Evolutionary conservation across 192 early-diverging fungal species (phyloP), one percentile per base, ranked within the genome.

Genomic region (Umbelopsis isabellina): DNA sequence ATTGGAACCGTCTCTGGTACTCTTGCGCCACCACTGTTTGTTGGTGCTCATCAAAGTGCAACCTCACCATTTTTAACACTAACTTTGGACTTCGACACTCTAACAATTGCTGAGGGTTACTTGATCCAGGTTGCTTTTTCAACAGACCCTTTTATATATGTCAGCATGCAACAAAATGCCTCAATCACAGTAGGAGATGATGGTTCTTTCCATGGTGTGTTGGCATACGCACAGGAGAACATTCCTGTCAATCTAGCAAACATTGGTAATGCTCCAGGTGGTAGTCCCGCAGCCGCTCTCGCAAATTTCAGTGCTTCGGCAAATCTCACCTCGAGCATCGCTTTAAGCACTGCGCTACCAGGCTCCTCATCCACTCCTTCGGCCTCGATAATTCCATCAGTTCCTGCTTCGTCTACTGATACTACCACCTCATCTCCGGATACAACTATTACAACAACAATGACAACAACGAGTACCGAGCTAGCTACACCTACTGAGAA

Each of bases 131-230:
- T n/a, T n/a, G n/a, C n/a, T n/a, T n/a, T n/a, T n/a, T n/a, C n/a
- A n/a, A n/a, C n/a, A n/a, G n/a, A n/a, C n/a, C n/a, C n/a, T n/a
- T n/a, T n/a, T n/a, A n/a, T n/a, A n/a, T n/a, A n/a, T n/a, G n/a
- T n/a, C n/a, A 46, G 72, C 23, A 15, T 77, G 5, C 23, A 16
- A 8, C 75, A 77, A 41, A 72, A 68, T 65, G 67, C 66, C 20
- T 41, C 67, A 7, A 47, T 51, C 15, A 47, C 48, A 21, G 66
- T 77, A 53, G 75, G 75, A 23, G 52, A 64, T 50, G 61, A 35
- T 35, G 13, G 30, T 18, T 1, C 30, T n/a, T 61, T 61, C 55
- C 55, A 61, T 4, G 55, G 33, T 61, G 55, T 30, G 10, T 30
- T 61, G 21, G 23, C 6, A 35, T 61, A 61, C 30, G 11, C 25